These are phyloP conservation scores for Puccinia horiana DNA, from an alignment of 1,284 basidiomycete species.

Conservation along the genomic window DNA sequence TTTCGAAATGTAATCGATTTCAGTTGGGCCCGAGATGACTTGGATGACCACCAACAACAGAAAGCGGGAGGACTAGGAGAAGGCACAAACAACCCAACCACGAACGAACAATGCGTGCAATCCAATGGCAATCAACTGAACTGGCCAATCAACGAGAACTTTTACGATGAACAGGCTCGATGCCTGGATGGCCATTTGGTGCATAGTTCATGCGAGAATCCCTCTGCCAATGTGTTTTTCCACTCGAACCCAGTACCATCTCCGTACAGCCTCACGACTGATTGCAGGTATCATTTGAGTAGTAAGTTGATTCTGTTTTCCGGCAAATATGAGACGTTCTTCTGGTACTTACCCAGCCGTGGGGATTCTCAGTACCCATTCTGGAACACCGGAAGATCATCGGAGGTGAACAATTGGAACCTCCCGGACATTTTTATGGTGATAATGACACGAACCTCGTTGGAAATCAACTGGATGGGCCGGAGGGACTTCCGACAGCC, in stretches of 20 bases:
- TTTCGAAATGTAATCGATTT: neutral
- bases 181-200: neutral
- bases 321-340: neutral
- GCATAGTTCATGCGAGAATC: neutral
- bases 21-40: neutral
- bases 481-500: neutral
- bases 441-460: neutral
- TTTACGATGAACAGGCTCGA: too few species aligned
- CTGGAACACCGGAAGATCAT: neutral
- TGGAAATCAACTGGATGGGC: neutral
- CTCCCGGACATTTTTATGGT: neutral
- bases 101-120: neutral
- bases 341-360: neutral
- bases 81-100: neutral
- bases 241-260: neutral
- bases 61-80: neutral
- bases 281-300: neutral
- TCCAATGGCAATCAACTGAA: neutral
- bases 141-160: neutral
- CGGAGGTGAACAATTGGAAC: neutral
- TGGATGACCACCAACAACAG: neutral
- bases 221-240: neutral
- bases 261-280: neutral
- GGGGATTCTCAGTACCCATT: neutral
- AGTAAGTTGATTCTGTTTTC: neutral